Percentiles rank a stretch among this genome's conserved stretches.
Evolutionary conservation across 2,329 filamentous ascomycete genomes (phyloP).

Genomic region (Ascosphaera aggregata): DNA sequence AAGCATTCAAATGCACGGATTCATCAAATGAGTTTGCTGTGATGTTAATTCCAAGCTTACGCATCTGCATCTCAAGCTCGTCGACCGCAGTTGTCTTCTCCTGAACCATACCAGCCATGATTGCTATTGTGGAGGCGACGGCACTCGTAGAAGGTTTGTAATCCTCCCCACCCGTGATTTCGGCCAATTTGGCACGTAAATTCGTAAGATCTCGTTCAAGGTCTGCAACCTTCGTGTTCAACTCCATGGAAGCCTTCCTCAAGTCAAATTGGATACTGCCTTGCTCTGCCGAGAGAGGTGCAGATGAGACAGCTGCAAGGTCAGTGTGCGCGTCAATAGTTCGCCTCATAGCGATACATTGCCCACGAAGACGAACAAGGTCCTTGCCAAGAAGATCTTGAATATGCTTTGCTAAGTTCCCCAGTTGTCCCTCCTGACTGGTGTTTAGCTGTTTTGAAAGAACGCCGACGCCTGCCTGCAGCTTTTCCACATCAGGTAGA

Average conservation of each 20-base stretch:
- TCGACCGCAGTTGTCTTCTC: constrained; percentile 80
- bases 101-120: constrained; percentile 84
- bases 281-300: constrained; percentile 69
- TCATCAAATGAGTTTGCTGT: constrained; percentile 1
- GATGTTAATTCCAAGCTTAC: constrained; percentile 36
- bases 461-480: constrained; percentile 41
- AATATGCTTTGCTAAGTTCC: not conserved
- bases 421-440: constrained; percentile 35
- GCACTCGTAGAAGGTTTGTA: constrained; percentile 65
- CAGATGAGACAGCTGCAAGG: constrained; percentile 40
- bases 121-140: constrained; percentile 71
- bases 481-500: constrained; percentile 48
- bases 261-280: constrained; percentile 64
- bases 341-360: constrained; percentile 56
- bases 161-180: constrained; percentile 12
- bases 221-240: constrained; percentile 52
- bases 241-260: constrained; percentile 46
- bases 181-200: constrained; percentile 54
- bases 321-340: constrained; percentile 49
- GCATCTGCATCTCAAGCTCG: constrained; percentile 68
- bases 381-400: constrained; percentile 34
- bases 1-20: not conserved
- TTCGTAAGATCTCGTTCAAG: constrained; percentile 60
- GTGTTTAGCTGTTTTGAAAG: constrained; percentile 48
- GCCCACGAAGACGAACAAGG: constrained; percentile 45